phyloP scores from a whole-genome alignment of 352 stramenopile genomes.

The Phytophthora fragariaefolia region DNA sequence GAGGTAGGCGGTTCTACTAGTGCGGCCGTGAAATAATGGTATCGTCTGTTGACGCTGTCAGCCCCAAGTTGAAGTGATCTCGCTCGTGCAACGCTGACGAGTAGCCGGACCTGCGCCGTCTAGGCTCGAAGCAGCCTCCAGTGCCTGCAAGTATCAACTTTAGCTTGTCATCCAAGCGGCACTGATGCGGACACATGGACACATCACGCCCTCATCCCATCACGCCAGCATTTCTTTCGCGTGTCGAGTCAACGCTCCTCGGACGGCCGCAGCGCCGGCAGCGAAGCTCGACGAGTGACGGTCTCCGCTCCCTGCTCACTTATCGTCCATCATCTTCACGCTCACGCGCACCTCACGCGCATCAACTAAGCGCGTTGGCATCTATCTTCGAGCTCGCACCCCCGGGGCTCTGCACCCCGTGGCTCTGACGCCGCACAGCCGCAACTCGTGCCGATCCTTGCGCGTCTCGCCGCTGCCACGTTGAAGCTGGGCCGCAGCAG shows the following conservation, averaged over 20 bases:
- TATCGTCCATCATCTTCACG: no score
- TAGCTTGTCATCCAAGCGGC: neutral
- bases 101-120: no score
- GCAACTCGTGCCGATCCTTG: slow-evolving; percentile 16
- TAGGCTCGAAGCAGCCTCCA: no score
- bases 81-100: neutral
- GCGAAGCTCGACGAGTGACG: no score
- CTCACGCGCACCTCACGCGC: no score
- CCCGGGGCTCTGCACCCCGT: no score
- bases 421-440: slow-evolving; percentile 1
- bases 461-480: slow-evolving; percentile 21
- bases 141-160: neutral
- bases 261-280: neutral
- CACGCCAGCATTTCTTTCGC: slow-evolving; percentile 4
- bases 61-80: slow-evolving; percentile 15
- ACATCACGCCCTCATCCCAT: slow-evolving; percentile 2
- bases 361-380: no score
- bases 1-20: slow-evolving; percentile 28
- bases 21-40: slow-evolving; percentile 9
- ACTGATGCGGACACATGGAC: neutral
- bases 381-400: no score
- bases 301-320: no score
- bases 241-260: neutral
- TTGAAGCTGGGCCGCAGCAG: slow-evolving; percentile 13
- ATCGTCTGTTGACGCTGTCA: slow-evolving; percentile 4